phyloP scores from a whole-genome alignment of 2,329 filamentous ascomycete species.

The Colletotrichum spaethianum region DNA sequence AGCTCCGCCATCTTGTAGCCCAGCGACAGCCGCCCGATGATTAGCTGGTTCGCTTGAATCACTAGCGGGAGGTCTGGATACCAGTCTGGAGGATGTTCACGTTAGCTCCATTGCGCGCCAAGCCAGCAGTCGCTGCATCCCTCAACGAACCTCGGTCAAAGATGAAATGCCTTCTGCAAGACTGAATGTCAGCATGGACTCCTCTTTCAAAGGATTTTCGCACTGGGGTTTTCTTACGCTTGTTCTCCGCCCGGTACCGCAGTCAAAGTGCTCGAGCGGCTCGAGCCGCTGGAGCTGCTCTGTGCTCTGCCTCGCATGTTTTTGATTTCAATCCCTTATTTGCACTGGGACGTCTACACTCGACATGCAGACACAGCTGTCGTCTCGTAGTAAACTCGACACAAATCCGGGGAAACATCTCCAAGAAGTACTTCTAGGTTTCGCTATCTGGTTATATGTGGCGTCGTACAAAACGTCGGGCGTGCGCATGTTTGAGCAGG shows the following conservation, averaged over 20 bases:
- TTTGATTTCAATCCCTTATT: background rate
- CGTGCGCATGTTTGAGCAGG: constrained; percentile 40
- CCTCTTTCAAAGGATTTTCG: background rate
- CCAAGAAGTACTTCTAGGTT: background rate
- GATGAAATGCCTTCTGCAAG: constrained; percentile 32
- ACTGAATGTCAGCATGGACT: background rate
- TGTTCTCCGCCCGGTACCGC: background rate
- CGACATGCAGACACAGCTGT: background rate
- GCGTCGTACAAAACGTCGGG: background rate
- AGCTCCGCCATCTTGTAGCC: constrained; percentile 31
- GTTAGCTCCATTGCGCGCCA: background rate
- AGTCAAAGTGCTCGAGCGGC: constrained; percentile 22
- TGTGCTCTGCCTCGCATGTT: constrained; percentile 34
- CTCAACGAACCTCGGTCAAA: constrained; percentile 36
- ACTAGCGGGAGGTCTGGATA: constrained; percentile 38
- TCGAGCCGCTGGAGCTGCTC: constrained; percentile 35
- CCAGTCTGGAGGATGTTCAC: constrained; percentile 19
- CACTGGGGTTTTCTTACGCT: constrained; percentile 2
- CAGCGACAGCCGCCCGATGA: constrained; percentile 35
- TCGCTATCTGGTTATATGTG: background rate
- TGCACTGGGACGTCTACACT: background rate
- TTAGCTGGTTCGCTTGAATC: constrained; percentile 38
- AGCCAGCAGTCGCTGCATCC: background rate
- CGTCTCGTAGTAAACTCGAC: too few species aligned
- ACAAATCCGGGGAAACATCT: background rate